Base-by-base conservation (phyloP, 345 rosid genomes). In the Ceriops decandra region DNA sequence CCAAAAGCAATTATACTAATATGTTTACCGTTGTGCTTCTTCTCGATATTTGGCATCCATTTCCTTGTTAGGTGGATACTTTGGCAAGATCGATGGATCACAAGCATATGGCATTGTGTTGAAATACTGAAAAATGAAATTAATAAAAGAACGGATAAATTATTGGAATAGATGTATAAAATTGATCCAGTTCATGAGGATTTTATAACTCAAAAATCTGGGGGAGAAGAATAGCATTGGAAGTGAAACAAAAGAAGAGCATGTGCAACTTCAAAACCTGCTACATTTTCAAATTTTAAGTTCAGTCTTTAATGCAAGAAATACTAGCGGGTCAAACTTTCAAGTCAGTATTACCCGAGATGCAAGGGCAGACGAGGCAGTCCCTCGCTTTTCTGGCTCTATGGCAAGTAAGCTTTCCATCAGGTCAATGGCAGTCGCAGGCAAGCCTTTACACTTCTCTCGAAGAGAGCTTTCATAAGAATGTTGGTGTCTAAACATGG, bases 61-160 rank as follows among this genome's bases (percentile, higher is more conserved):
- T 80, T 90, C 96, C 71, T 82, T 90, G 73, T 82, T 90, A 60
- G 96, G 91, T 58, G 92, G 81, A 75, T 90, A 90, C 76, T 81
- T 85, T 66, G 93, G 93, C 75, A 90, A 76, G 72, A 76, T 76
- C 68, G 93, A 87, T 27, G 96, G 91, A 20, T 86, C 87, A 66
- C 91, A 87, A 0, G 96, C 82, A 52, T 75, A 83, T 52, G 96
- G 96, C 69, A 58, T 66, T 57, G 86, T 83, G 47, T 64, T 78
- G 81, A 90, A 87, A 72, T 84, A 87, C 96, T 87, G 80, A 38
- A 66, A 57, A 52, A 58, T 27, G 35, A 22, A n/a, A 24, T 56
- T 24, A 56, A 56, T 27, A n/a, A 27, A 51, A 32, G 16, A 66
- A 42, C 2, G n/a, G 19, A 9, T 33, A 62, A 67, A 47, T 60